These are phyloP conservation scores for Kandelia obovata DNA, from an alignment of 345 rosid species.

Conservation along the genomic window DNA sequence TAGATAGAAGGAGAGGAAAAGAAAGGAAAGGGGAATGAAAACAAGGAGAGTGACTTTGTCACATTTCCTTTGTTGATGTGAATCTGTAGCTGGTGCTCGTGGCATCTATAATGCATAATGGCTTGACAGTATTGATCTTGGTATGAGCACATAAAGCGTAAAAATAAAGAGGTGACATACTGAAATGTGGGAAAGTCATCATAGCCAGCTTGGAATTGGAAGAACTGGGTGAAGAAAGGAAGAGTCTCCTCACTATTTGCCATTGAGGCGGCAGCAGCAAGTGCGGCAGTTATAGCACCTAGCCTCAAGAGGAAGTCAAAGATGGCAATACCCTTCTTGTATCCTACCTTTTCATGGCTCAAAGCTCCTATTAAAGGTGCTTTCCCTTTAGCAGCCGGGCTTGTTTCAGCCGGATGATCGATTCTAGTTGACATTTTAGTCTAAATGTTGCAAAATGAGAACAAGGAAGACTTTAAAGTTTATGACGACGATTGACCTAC, in stretches of 20 bases:
- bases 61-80: too few species aligned
- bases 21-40: too few species aligned
- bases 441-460: background rate
- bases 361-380: conserved; percentile 17
- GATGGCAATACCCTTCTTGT: conserved; percentile 58
- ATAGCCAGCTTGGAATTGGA: conserved; percentile 77
- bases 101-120: too few species aligned
- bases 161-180: conserved; percentile 29
- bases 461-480: background rate
- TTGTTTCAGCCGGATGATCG: conserved; percentile 17
- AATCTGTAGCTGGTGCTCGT: too few species aligned
- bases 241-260: conserved; percentile 63
- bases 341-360: conserved; percentile 23
- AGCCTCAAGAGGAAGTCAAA: conserved; percentile 69
- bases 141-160: background rate
- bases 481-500: background rate
- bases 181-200: conserved; percentile 64
- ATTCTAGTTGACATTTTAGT: conserved; percentile 9
- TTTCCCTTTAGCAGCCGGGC: conserved; percentile 17
- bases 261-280: conserved; percentile 59
- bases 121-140: background rate
- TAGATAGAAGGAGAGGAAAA: too few species aligned
- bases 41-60: too few species aligned
- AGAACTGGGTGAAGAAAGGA: conserved; percentile 88
- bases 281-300: conserved; percentile 42